Conservation (phyloP, 148 eudicot species). For the Amaranthus cruentus region DNA sequence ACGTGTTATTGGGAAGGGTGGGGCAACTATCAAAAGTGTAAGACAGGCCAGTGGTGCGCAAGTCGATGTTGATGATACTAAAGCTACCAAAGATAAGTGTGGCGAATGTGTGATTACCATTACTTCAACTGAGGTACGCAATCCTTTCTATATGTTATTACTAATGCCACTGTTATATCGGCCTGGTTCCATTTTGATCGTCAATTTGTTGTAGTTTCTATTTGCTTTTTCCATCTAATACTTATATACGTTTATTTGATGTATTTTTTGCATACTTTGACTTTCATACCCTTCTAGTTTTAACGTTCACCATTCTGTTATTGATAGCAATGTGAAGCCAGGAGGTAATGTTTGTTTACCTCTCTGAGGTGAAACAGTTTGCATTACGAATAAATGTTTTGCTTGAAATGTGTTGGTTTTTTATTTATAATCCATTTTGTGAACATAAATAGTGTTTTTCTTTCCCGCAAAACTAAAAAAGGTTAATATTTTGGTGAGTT, state of each 20-base stretch:
- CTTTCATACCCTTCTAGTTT: neutral
- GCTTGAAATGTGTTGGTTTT: neutral
- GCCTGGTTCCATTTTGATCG: neutral
- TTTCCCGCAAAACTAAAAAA: neutral
- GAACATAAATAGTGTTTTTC: neutral
- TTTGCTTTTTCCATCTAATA: neutral
- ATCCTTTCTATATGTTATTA: neutral
- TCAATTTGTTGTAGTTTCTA: neutral
- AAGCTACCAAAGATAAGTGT: conserved; percentile 35
- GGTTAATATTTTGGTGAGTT: neutral
- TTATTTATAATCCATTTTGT: neutral
- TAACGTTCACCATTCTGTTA: neutral
- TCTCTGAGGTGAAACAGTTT: too few relatives aligned
- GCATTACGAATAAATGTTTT: neutral
- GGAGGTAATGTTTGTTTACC: too few relatives aligned
- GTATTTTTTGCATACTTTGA: neutral
- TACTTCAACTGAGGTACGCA: conserved; percentile 60
- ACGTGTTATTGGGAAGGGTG: conserved; percentile 94
- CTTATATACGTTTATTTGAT: neutral
- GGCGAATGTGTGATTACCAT: conserved; percentile 60
- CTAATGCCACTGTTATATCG: neutral
- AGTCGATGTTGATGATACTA: conserved; percentile 68
- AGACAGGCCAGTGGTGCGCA: conserved; percentile 88
- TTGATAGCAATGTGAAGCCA: neutral
- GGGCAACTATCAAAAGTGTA: conserved; percentile 64